Base-by-base conservation (phyloP, 352 stramenopile species). In the Chrysophaeum taylorii region DNA sequence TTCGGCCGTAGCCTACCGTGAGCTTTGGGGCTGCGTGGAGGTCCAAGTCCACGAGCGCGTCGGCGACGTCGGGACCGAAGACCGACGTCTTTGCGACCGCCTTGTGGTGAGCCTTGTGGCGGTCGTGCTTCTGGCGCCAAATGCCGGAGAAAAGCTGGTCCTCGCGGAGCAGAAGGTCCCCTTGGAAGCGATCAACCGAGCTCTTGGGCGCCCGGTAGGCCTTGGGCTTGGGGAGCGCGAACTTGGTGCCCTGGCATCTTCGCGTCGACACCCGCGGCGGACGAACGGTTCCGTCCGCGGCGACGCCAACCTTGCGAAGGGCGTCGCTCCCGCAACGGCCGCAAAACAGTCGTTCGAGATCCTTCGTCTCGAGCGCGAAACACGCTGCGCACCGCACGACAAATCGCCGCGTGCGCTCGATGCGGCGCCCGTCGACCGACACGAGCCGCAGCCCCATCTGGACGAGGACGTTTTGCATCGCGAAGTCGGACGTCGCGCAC, bases 351-450 rank as follows among this genome's bases (percentile, higher is more conserved):
- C 90, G 83, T 41, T 86, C 82, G 85, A 95, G 90, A 73, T 97
- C 89, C 0, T 79, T 12, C 81, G 92, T 71, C 83, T 96, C 77
- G 76, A 97, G 78, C 62, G 91, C 93, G 79, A 96, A 98, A 76
- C 95, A 99, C 31, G 93, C 92, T 38, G 92, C 87, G 73, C 95
- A 99, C 60, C 95, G 91, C 36, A 97, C 86, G 29, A 98, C 96
- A 91, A 93, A 99, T 70, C 95, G 83, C 68, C 89, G 89, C 0
- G 92, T 74, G 16, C 72, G 61, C 16, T 74, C 75, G n/a, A 95
- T 77, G 7, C 79, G 73, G 68, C 86, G 82, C 36, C 89, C 89
- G 69, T 92, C 79, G 0, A 91, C 69, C 5, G 80, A 83, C 14
- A 93, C 60, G 0, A 95, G 73, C 52, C 81, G 76, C 42, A 95